Percentiles rank a stretch among this genome's conserved stretches.
Evolutionary conservation across 2,329 filamentous ascomycete genomes (phyloP).

Genomic region (Hypoxylon sp.): DNA sequence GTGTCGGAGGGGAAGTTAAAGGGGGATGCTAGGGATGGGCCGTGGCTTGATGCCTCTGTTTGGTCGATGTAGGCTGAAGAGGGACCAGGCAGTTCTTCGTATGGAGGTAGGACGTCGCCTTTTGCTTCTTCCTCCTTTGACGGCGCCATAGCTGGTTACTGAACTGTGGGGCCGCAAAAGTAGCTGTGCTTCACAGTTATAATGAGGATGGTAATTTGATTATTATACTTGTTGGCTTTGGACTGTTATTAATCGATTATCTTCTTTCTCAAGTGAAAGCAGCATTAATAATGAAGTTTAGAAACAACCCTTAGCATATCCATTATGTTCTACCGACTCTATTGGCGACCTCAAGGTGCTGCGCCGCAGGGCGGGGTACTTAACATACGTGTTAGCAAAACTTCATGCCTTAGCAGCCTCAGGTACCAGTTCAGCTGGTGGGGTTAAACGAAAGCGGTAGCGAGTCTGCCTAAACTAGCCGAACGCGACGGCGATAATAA

Average conservation of each 20-base stretch:
- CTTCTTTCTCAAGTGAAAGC: not conserved
- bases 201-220: not conserved
- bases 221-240: not conserved
- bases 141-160: slow-evolving; percentile 13
- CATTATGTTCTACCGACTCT: no score
- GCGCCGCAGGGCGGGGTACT: slow-evolving; percentile 24
- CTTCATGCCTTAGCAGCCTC: not conserved
- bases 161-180: not conserved
- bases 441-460: slow-evolving; percentile 16
- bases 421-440: not conserved
- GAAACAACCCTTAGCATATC: no score
- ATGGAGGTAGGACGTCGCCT: slow-evolving; percentile 42
- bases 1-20: slow-evolving; percentile 59
- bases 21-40: slow-evolving; percentile 56
- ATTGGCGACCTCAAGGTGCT: slow-evolving; percentile 2
- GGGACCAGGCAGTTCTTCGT: slow-evolving; percentile 36
- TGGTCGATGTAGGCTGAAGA: slow-evolving; percentile 5
- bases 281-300: slow-evolving; percentile 17
- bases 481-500: not conserved
- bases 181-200: not conserved
- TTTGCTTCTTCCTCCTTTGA: slow-evolving; percentile 29
- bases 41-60: slow-evolving; percentile 22
- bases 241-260: not conserved
- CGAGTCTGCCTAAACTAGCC: slow-evolving; percentile 7
- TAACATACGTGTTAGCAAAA: not conserved